Evolutionary conservation across 2,329 filamentous ascomycete genomes (phyloP).

Genomic region (Neonectria punicea): DNA sequence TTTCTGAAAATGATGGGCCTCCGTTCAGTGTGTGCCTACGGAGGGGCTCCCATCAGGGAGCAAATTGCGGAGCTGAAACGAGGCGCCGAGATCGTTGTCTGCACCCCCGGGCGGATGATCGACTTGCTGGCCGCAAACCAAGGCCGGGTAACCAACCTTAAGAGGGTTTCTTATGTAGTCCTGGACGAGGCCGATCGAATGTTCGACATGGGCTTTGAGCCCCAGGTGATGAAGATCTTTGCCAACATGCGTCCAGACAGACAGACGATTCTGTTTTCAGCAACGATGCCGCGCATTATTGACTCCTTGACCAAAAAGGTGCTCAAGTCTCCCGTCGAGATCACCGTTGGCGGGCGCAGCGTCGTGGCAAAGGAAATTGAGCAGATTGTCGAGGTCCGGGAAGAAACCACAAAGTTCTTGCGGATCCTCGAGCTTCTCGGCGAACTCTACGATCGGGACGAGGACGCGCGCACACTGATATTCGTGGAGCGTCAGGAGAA

Average conservation of each 20-base stretch:
- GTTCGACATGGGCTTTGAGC: constrained; percentile 99
- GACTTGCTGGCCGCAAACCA: constrained; percentile 93
- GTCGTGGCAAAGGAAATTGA: constrained; percentile 92
- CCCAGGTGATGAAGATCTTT: constrained; percentile 97
- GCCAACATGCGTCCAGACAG: constrained; percentile 90
- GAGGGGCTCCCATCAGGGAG: constrained; percentile 94
- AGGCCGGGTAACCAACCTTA: constrained; percentile 92
- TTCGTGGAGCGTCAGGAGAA: constrained; percentile 95
- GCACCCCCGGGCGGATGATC: constrained; percentile 94
- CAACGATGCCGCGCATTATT: constrained; percentile 95
- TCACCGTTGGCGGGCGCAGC: constrained; percentile 88
- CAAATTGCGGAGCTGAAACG: constrained; percentile 97
- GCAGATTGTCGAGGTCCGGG: constrained; percentile 88
- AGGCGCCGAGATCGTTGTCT: constrained; percentile 93
- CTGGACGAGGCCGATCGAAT: constrained; percentile 98
- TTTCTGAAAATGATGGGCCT: constrained; percentile 89
- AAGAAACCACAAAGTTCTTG: constrained; percentile 84
- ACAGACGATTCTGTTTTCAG: constrained; percentile 95
- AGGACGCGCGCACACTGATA: constrained; percentile 88
- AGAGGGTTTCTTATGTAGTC: constrained; percentile 90
- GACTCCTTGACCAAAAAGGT: constrained; percentile 91
- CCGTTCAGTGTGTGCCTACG: constrained; percentile 91
- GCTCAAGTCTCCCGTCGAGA: constrained; percentile 85
- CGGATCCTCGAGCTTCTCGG: constrained; percentile 88
- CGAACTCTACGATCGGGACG: constrained; percentile 85